These are phyloP conservation scores for Domatiomyces globalis DNA, from an alignment of 2,329 filamentous ascomycete species.

Conservation along the genomic window DNA sequence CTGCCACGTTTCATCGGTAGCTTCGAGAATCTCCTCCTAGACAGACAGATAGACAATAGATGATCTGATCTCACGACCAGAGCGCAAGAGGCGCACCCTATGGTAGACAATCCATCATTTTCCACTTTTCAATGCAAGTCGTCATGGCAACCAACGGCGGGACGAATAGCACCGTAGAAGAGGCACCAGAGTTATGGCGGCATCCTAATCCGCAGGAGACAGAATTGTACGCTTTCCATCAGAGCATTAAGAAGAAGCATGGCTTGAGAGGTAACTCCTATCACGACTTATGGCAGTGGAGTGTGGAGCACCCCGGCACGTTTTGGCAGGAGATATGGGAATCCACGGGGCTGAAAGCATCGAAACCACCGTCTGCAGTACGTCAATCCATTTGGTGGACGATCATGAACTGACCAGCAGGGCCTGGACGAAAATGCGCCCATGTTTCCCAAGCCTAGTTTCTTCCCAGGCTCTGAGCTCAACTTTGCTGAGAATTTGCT, in stretches of 20 bases:
- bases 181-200: constrained; percentile 48
- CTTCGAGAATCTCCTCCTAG: too few species aligned
- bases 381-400: constrained; percentile 7
- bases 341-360: constrained; percentile 61
- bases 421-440: constrained; percentile 52
- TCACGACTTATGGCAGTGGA: constrained; percentile 70
- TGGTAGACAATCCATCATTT: too few species aligned
- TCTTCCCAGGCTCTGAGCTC: constrained; percentile 64
- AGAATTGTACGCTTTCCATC: constrained; percentile 57
- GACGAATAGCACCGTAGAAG: constrained; percentile 1
- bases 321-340: constrained; percentile 86
- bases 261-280: constrained; percentile 51
- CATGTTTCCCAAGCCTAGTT: constrained; percentile 77
- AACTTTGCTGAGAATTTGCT: constrained; percentile 96
- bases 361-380: constrained; percentile 38
- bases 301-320: constrained; percentile 54
- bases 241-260: constrained; percentile 54
- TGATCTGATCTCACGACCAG: too few species aligned
- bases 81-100: too few species aligned
- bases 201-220: constrained; percentile 54
- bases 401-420: constrained; percentile 27
- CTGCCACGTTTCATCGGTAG: too few species aligned
- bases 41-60: too few species aligned
- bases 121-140: background rate
- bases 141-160: constrained; percentile 2